Evolutionary conservation across 2,329 filamentous ascomycete genomes (phyloP).

Genomic region (Cladosporium colombiae): DNA sequence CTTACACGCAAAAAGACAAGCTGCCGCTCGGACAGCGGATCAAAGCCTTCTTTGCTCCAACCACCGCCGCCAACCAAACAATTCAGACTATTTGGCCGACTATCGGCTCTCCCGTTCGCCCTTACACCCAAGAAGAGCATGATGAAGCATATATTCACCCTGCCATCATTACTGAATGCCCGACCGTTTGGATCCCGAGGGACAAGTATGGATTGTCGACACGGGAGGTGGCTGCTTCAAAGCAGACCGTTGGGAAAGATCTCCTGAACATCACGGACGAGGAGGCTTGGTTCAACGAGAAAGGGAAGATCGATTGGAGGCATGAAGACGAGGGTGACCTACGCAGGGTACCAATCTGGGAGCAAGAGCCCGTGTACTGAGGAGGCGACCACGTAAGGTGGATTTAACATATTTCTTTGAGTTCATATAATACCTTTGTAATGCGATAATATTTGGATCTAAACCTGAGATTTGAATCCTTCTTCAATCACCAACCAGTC

Average conservation of each 20-base stretch:
- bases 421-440: background rate
- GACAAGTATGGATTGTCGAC: slow-evolving; percentile 47
- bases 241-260: slow-evolving; percentile 37
- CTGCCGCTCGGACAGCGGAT: slow-evolving; percentile 24
- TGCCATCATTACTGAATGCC: slow-evolving; percentile 43
- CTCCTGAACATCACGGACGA: slow-evolving; percentile 43
- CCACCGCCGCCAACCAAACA: slow-evolving; percentile 30
- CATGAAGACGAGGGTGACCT: slow-evolving; percentile 44
- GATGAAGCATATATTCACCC: slow-evolving; percentile 49
- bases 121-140: slow-evolving; percentile 35
- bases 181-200: slow-evolving; percentile 46
- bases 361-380: slow-evolving; percentile 28
- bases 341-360: slow-evolving; percentile 43
- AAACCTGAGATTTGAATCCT: background rate
- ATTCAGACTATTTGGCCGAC: slow-evolving; percentile 30
- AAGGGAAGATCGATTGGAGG: slow-evolving; percentile 35
- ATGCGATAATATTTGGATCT: background rate
- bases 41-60: slow-evolving; percentile 30
- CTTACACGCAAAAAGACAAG: slow-evolving; percentile 7
- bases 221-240: slow-evolving; percentile 42
- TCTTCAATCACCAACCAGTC: background rate
- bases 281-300: slow-evolving; percentile 47
- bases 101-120: slow-evolving; percentile 34
- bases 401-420: background rate
- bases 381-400: no score